phyloP scores from a whole-genome alignment of 1,284 basidiomycete species.

The Ganoderma meredithae region DNA sequence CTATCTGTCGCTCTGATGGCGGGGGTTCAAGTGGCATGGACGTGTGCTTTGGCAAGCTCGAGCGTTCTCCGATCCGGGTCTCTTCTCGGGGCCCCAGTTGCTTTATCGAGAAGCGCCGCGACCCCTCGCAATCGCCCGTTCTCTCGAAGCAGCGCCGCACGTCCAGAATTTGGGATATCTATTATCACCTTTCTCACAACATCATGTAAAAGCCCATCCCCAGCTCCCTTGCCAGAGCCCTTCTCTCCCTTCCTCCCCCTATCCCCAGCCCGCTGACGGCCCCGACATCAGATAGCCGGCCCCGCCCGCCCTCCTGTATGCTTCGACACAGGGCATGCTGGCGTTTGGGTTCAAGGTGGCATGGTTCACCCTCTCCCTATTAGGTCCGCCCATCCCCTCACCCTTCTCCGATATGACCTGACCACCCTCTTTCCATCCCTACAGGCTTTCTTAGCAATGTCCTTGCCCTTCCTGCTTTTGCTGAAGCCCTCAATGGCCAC shows the following conservation, averaged over 20 bases:
- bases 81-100: conserved; percentile 16
- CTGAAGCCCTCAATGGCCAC: conserved; percentile 45
- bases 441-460: conserved; percentile 58
- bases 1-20: conserved; percentile 25
- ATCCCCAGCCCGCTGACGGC: conserved; percentile 13
- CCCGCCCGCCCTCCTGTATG: conserved; percentile 28
- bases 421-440: background rate
- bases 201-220: conserved; percentile 17
- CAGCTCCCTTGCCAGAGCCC: conserved; percentile 8
- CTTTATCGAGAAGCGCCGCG: conserved; percentile 21
- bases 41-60: conserved; percentile 9
- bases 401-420: conserved; percentile 8
- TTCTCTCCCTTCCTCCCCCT: conserved; percentile 25
- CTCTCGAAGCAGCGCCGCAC: conserved; percentile 26
- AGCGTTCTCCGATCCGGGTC: conserved; percentile 5
- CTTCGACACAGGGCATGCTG: conserved; percentile 36
- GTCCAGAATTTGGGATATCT: conserved; percentile 23
- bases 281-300: conserved; percentile 22
- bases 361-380: conserved; percentile 43
- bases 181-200: conserved; percentile 22
- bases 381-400: conserved; percentile 34
- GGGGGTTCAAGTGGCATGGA: conserved; percentile 17
- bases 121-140: conserved; percentile 28
- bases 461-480: conserved; percentile 53
- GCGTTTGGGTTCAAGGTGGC: conserved; percentile 41